phyloP scores from a whole-genome alignment of 345 rosid species.

The Citrus reticulata region DNA sequence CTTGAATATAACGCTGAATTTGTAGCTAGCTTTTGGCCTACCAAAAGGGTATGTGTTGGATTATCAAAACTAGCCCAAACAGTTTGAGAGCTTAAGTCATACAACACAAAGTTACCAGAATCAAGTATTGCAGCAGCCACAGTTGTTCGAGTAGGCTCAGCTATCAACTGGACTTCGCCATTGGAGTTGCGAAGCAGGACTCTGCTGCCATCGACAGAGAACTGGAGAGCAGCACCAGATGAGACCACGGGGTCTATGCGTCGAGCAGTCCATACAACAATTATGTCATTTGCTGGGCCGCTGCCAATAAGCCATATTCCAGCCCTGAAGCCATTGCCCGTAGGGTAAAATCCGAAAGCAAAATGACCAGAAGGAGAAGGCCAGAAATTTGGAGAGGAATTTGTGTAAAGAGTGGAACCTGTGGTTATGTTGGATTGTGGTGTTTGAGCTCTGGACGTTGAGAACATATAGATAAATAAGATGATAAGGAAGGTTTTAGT shows the following conservation, averaged over 20 bases:
- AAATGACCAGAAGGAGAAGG: no score
- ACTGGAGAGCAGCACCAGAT: background rate
- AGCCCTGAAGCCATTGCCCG: background rate
- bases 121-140: background rate
- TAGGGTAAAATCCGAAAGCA: background rate
- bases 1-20: constrained; percentile 3
- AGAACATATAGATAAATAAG: background rate
- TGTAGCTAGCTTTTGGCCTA: background rate
- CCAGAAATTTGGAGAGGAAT: background rate
- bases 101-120: constrained; percentile 2
- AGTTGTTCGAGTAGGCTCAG: background rate
- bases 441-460: background rate
- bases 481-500: background rate
- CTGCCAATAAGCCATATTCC: constrained; percentile 7
- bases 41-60: background rate
- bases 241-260: background rate
- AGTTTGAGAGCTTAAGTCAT: background rate
- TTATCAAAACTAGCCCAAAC: background rate
- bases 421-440: background rate
- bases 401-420: constrained; percentile 11
- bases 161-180: background rate
- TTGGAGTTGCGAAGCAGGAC: background rate
- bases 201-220: background rate
- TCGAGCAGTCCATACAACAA: background rate
- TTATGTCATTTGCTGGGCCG: background rate